Evolutionary conservation across 1,139 yeast genomes (phyloP).

Genomic region (Hanseniaspora sp.): DNA sequence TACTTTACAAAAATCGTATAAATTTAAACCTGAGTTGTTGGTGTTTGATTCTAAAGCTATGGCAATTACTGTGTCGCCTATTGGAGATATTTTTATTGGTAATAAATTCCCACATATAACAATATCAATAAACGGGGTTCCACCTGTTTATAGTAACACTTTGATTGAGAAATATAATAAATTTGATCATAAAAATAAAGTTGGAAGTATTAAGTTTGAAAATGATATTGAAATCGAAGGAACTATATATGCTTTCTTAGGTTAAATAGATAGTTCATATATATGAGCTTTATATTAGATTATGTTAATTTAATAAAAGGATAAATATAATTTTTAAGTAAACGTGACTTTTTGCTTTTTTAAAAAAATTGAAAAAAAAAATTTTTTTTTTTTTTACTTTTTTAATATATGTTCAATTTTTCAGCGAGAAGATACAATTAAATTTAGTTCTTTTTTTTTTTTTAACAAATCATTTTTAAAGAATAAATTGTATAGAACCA

Average conservation of each 20-base stretch:
- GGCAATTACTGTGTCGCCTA: constrained; percentile 44
- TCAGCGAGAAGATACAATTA: too few relatives aligned
- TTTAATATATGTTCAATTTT: too few relatives aligned
- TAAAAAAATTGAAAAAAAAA: too few relatives aligned
- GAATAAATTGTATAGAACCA: too few relatives aligned
- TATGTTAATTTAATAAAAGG: too few relatives aligned
- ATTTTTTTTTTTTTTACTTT: too few relatives aligned
- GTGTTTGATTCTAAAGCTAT: constrained; percentile 46
- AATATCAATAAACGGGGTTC: constrained; percentile 42
- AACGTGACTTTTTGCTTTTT: neutral
- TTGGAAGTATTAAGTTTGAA: constrained; percentile 21
- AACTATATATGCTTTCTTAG: constrained; percentile 8
- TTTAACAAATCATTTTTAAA: too few relatives aligned
- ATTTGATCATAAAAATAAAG: constrained; percentile 18
- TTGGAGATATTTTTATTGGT: constrained; percentile 29
- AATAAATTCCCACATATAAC: constrained; percentile 63
- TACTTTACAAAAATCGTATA: constrained; percentile 26
- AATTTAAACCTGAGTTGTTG: constrained; percentile 36
- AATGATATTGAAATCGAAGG: constrained; percentile 16
- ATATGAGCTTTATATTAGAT: too few relatives aligned
- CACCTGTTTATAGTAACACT: constrained; percentile 43
- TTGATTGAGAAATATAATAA: constrained; percentile 27
- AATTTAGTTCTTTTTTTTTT: too few relatives aligned
- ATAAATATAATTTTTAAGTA: neutral
- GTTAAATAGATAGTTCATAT: too few relatives aligned